Conservation (phyloP, 2,329 filamentous ascomycete species). For the Berkeleyomyces basicola region DNA sequence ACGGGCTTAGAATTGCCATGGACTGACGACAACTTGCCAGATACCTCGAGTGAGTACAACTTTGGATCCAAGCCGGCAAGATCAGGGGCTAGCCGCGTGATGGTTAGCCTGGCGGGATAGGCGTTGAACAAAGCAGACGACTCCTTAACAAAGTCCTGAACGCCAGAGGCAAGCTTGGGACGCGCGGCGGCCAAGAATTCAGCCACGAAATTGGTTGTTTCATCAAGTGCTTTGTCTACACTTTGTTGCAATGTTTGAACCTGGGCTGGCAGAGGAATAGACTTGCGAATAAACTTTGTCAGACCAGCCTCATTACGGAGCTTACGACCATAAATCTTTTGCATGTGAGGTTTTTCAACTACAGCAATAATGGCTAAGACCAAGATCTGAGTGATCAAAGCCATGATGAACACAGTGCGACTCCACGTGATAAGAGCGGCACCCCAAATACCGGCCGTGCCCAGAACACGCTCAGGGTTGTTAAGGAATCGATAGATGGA, state of each 20-base stretch:
- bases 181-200: constrained; percentile 74
- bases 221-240: constrained; percentile 73
- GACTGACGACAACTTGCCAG: constrained; percentile 40
- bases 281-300: constrained; percentile 77
- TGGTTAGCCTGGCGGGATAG: constrained; percentile 70
- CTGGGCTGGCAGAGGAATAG: constrained; percentile 51
- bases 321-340: constrained; percentile 81
- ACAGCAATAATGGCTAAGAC: constrained; percentile 80
- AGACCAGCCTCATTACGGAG: constrained; percentile 77
- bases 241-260: constrained; percentile 72
- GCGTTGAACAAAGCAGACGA: constrained; percentile 77
- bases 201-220: constrained; percentile 76
- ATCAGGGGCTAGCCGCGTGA: constrained; percentile 64
- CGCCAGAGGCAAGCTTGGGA: constrained; percentile 71
- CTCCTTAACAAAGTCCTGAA: constrained; percentile 75
- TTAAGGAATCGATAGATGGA: constrained; percentile 98
- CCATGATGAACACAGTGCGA: constrained; percentile 69
- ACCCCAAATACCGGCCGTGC: constrained; percentile 89
- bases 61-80: constrained; percentile 63
- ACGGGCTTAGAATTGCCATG: constrained; percentile 17
- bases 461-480: constrained; percentile 88
- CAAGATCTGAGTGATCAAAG: constrained; percentile 68
- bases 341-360: constrained; percentile 93
- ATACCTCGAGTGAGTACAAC: constrained; percentile 61
- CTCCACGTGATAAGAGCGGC: constrained; percentile 87